Percentiles rank a stretch among this genome's conserved stretches.
These are phyloP conservation scores for Sugiyamaella valdiviana DNA, from an alignment of 805 yeast genomes.

Conservation along the genomic window DNA sequence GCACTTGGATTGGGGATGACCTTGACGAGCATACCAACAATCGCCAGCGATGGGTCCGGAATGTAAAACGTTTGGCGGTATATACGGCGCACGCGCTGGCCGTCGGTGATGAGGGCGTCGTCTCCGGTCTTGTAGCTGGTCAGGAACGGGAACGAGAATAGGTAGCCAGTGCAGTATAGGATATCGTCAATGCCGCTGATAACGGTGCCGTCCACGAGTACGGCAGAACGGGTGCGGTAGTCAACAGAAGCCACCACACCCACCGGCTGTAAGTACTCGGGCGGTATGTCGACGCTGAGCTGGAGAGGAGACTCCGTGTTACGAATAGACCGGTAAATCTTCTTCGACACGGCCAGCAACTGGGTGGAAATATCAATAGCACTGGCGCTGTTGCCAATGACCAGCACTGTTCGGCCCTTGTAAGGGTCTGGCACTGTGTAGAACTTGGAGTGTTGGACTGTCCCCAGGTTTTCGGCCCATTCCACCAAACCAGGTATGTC, in stretches of 20 bases:
- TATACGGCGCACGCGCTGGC: conserved; percentile 35
- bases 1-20: conserved; percentile 31
- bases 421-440: conserved; percentile 46
- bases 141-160: conserved; percentile 59
- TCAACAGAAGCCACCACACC: conserved; percentile 40
- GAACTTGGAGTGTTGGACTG: conserved; percentile 51
- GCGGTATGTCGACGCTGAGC: background rate
- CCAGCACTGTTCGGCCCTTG: conserved; percentile 42
- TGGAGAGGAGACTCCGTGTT: conserved; percentile 14
- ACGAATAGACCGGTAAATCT: conserved; percentile 44
- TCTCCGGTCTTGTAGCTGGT: conserved; percentile 26
- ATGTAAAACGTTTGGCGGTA: conserved; percentile 36
- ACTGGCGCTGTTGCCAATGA: conserved; percentile 74
- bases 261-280: conserved; percentile 36
- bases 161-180: conserved; percentile 71
- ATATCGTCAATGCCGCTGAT: conserved; percentile 48
- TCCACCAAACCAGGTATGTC: conserved; percentile 46
- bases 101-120: conserved; percentile 40
- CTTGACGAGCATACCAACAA: conserved; percentile 44
- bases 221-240: conserved; percentile 31
- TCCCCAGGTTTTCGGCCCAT: conserved; percentile 43
- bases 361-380: conserved; percentile 71
- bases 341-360: conserved; percentile 31
- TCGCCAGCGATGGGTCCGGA: conserved; percentile 56
- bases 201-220: conserved; percentile 44